Evolutionary conservation across 2,329 filamentous ascomycete species (phyloP), one percentile per base, ranked within the genome.

Genomic region (Trichoderma atroviride): DNA sequence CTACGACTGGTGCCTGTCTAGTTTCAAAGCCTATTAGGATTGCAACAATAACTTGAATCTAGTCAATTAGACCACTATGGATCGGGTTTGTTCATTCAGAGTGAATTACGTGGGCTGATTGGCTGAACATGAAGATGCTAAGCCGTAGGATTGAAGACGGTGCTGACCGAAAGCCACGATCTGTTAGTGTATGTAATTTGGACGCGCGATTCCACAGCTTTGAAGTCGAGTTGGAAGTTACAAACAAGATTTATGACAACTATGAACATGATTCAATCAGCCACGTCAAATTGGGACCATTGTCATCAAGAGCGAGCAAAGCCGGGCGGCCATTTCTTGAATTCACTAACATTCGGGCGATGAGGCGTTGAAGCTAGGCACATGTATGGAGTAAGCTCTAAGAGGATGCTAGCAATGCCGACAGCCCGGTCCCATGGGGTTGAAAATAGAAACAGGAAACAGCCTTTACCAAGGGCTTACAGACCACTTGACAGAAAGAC

Each of bases 61-160:
- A 22, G 37, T 33, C 31, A n/a, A 16, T 4, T 50, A 35, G 11
- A 14, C 29, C 7, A 33, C n/a, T 64, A 19, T n/a, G 40, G 40
- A 19, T 19, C 5, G 3, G n/a, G 40, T 19, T 65, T 31, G 24
- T 9, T 9, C 33, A 29, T 24, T 50, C 35, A 33, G 19, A 1
- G 24, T 57, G 22, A 47, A 43, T 35, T 33, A 33, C 62, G 53
- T 56, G 62, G 52, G 62, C 35, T 57, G 62, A 65, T 65, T 65
- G 35, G 62, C 33, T 65, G 31, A 7, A 4, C 7, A n/a, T 22
- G 33, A 43, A n/a, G 14, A 5, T 13, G 4, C 19, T 65, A 6
- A 29, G 52, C 52, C 24, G 37, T 35, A 37, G 31, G 13, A 27
- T 13, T 35, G 22, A 27, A 57, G 40, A 47, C 5, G 47, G n/a